These are phyloP conservation scores for Neofusicoccum cordaticola DNA, from an alignment of 2,329 filamentous ascomycete species.

Conservation along the genomic window DNA sequence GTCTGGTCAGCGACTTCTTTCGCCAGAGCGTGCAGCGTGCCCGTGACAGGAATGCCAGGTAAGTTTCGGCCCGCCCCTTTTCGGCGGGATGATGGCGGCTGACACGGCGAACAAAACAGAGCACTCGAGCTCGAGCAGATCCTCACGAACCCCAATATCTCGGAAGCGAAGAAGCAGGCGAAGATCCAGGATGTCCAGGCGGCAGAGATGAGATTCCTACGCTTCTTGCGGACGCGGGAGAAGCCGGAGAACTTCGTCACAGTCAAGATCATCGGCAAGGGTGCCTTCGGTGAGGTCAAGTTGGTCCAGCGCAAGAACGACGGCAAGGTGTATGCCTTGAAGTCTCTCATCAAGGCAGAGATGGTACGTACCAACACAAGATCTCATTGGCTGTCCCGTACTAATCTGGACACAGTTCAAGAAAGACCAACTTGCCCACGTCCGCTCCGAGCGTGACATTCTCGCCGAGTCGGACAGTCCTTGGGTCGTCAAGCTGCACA, in stretches of 20 bases:
- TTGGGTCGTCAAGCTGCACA: constrained; percentile 98
- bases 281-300: constrained; percentile 97
- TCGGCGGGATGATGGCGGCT: constrained; percentile 16
- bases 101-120: constrained; percentile 48
- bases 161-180: constrained; percentile 73
- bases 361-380: constrained; percentile 57
- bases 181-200: constrained; percentile 81
- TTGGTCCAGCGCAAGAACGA: constrained; percentile 95
- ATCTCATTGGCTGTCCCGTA: not conserved
- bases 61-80: constrained; percentile 30
- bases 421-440: constrained; percentile 96
- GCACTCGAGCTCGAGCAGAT: constrained; percentile 90
- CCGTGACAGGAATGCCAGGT: constrained; percentile 92
- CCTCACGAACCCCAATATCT: constrained; percentile 72
- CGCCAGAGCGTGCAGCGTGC: constrained; percentile 97
- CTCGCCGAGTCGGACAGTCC: constrained; percentile 98
- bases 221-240: constrained; percentile 90
- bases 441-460: constrained; percentile 95
- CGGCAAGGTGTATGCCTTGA: constrained; percentile 96
- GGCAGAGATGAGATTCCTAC: constrained; percentile 88
- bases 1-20: constrained; percentile 77
- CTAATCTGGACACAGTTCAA: constrained; percentile 62
- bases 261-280: constrained; percentile 97
- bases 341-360: constrained; percentile 96
- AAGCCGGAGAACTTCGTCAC: constrained; percentile 93